A percentile compares a stretch with the other conserved stretches of the same genome.
Conservation (phyloP, 2,329 filamentous ascomycete species). For the Hymenoscyphus scutula region DNA sequence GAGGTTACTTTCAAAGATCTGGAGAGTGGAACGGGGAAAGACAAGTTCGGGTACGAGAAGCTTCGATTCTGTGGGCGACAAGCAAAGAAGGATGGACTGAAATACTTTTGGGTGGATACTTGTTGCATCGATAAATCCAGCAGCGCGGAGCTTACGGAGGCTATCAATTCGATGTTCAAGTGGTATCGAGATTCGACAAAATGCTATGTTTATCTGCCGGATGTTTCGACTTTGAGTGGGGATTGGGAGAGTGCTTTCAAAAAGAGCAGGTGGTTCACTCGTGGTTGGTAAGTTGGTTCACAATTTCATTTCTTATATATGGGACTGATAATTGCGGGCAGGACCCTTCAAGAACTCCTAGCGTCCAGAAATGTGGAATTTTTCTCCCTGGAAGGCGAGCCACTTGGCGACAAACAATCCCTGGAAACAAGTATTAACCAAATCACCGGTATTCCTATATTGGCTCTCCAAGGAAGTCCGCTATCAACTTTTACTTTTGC, state of each 20-base stretch:
- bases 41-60: not conserved
- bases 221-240: not conserved
- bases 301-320: not conserved
- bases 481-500: not conserved
- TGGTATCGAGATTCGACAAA: not conserved
- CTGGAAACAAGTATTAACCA: not conserved
- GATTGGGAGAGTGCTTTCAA: not conserved
- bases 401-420: not conserved
- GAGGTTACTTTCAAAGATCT: constrained; percentile 2
- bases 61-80: not conserved
- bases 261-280: not conserved
- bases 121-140: too few species aligned
- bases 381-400: not conserved
- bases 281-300: not conserved
- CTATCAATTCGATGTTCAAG: not conserved
- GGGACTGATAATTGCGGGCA: not conserved
- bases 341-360: not conserved
- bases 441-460: not conserved
- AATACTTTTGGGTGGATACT: too few species aligned
- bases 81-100: not conserved
- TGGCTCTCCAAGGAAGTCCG: not conserved
- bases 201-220: not conserved
- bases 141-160: too few species aligned
- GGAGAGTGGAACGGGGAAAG: not conserved
- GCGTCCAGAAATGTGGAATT: not conserved